Conservation (phyloP, 805 yeast species). For the Suhomyces xylopsoci region DNA sequence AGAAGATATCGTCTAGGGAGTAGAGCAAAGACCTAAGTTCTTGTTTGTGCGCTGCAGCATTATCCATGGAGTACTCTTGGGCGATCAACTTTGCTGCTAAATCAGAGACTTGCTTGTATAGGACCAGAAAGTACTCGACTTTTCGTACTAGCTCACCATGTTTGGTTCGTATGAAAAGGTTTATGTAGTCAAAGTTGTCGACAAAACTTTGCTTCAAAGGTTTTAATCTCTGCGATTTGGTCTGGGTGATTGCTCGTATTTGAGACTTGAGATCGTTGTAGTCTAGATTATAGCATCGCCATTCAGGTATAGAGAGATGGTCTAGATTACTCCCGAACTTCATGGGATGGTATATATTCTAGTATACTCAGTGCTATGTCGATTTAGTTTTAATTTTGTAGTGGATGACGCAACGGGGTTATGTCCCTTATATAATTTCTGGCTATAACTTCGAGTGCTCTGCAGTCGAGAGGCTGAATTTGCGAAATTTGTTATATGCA, state of each 20-base stretch:
- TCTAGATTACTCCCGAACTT: constrained; percentile 80
- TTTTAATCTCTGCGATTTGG: constrained; percentile 22
- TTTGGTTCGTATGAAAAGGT: constrained; percentile 64
- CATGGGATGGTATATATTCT: constrained; percentile 45
- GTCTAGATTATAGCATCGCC: constrained; percentile 81
- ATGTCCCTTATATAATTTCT: neutral
- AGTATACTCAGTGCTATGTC: neutral
- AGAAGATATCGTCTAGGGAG: constrained; percentile 26
- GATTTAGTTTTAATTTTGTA: neutral
- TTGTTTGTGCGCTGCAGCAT: constrained; percentile 1
- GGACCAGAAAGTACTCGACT: constrained; percentile 33
- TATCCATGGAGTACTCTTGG: neutral
- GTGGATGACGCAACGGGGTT: neutral
- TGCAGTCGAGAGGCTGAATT: neutral
- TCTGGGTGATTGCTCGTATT: constrained; percentile 57
- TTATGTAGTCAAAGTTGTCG: constrained; percentile 58
- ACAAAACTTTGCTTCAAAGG: constrained; percentile 38
- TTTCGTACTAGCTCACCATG: constrained; percentile 58
- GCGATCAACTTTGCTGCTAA: neutral
- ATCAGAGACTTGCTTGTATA: constrained; percentile 10
- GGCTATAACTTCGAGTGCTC: neutral
- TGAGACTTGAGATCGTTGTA: constrained; percentile 71
- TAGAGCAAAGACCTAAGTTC: constrained; percentile 7
- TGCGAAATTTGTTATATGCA: neutral
- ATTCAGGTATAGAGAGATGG: constrained; percentile 78